Percentiles rank a stretch among this genome's conserved stretches.
Evolutionary conservation across 106 monocot genomes (phyloP).

Genomic region (Dactylorhiza incarnata): DNA sequence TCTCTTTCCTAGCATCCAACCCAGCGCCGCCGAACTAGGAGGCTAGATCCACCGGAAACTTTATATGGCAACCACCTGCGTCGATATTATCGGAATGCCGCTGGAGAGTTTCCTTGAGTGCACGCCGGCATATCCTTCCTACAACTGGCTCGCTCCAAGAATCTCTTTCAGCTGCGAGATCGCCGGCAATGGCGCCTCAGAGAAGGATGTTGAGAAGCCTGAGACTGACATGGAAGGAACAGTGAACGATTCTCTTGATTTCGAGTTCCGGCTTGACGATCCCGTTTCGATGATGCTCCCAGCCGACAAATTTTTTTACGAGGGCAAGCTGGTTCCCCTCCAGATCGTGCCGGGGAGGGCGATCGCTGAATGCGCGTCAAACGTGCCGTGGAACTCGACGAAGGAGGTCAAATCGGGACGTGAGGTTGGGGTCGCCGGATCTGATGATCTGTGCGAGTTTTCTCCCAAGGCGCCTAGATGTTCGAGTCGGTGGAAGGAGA

Average conservation of each 20-base stretch:
- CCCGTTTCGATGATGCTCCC: constrained; percentile 43
- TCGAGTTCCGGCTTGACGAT: constrained; percentile 71
- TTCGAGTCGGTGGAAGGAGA: constrained; percentile 59
- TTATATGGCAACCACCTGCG: constrained; percentile 34
- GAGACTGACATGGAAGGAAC: neutral
- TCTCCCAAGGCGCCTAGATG: constrained; percentile 79
- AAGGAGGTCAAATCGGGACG: constrained; percentile 15
- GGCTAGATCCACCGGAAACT: neutral
- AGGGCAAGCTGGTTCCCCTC: constrained; percentile 83
- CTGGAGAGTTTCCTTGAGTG: constrained; percentile 25
- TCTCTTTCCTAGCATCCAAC: neutral
- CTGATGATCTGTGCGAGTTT: constrained; percentile 27
- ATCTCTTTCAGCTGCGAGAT: constrained; percentile 44
- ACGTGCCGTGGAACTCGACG: neutral
- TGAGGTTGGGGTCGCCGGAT: constrained; percentile 8
- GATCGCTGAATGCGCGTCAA: neutral
- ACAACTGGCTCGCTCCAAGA: constrained; percentile 35
- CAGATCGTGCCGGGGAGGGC: constrained; percentile 16
- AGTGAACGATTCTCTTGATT: constrained; percentile 34
- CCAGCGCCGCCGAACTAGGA: neutral
- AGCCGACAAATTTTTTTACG: constrained; percentile 84
- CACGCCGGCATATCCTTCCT: constrained; percentile 18
- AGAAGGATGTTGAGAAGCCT: neutral
- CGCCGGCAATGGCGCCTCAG: constrained; percentile 2
- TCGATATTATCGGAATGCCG: constrained; percentile 14